phyloP scores from a whole-genome alignment of 768 basidiomycete species.

The Pisolithus albus region DNA sequence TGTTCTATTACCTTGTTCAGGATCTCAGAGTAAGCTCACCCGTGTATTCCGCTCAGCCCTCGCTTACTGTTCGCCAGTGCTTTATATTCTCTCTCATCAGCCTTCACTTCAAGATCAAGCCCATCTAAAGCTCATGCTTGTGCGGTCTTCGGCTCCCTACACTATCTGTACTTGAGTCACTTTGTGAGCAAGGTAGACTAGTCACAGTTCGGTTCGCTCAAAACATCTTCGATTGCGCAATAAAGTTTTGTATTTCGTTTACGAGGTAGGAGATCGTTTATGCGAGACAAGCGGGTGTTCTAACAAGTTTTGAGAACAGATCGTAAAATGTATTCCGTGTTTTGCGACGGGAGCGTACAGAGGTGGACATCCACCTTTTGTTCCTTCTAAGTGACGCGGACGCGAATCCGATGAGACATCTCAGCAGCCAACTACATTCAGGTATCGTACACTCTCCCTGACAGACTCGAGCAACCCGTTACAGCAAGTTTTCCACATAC shows the following conservation, averaged over 20 bases:
- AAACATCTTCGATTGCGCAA: constrained; percentile 15
- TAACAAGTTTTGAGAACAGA: background rate
- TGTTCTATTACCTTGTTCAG: constrained; percentile 98
- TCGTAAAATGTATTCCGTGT: too few species aligned
- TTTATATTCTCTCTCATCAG: constrained; percentile 97
- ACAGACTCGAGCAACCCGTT: too few species aligned
- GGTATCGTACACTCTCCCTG: too few species aligned
- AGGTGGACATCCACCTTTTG: too few species aligned
- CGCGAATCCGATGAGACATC: too few species aligned
- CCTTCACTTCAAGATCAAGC: constrained; percentile 99
- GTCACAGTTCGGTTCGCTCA: constrained; percentile 2
- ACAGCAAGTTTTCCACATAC: constrained; percentile 21
- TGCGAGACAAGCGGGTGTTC: background rate
- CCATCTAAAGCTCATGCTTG: constrained; percentile 49
- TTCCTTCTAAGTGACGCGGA: too few species aligned
- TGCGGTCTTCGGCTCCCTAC: background rate
- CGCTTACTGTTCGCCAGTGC: constrained; percentile 48
- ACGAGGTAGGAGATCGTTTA: constrained; percentile 11
- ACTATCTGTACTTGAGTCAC: background rate
- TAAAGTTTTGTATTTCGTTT: constrained; percentile 18
- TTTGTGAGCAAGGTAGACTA: constrained; percentile 5
- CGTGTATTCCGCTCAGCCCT: background rate
- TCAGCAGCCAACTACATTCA: too few species aligned
- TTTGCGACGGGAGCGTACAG: too few species aligned
- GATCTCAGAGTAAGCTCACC: constrained; percentile 72